Evolutionary conservation across 202 grass and related monocot species (phyloP).

Genomic region (Bolboschoenoplectus hybrid): DNA sequence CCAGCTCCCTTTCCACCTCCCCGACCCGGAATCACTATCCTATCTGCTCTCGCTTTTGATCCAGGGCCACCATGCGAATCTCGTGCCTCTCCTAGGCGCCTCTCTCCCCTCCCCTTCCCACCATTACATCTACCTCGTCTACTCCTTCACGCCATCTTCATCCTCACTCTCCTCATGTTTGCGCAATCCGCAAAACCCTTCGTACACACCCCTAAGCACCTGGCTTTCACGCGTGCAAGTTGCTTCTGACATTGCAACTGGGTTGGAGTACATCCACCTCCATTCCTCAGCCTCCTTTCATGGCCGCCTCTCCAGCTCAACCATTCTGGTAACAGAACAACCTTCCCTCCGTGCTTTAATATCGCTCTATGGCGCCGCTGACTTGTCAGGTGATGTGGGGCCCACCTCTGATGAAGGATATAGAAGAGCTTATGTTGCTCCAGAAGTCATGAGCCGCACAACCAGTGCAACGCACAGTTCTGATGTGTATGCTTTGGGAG

Average conservation of each 20-base stretch:
- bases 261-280: slow-evolving; percentile 77
- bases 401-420: slow-evolving; percentile 29
- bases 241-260: slow-evolving; percentile 61
- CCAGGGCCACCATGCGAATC: slow-evolving; percentile 59
- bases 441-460: slow-evolving; percentile 35
- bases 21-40: not conserved
- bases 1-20: slow-evolving; percentile 45
- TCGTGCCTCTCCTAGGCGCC: slow-evolving; percentile 63
- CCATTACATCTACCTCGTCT: slow-evolving; percentile 71
- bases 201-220: slow-evolving; percentile 57
- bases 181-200: slow-evolving; percentile 51
- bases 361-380: slow-evolving; percentile 59
- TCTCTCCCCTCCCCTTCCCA: slow-evolving; percentile 58
- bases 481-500: slow-evolving; percentile 66
- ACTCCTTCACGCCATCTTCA: slow-evolving; percentile 48
- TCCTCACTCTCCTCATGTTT: slow-evolving; percentile 56
- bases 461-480: slow-evolving; percentile 37
- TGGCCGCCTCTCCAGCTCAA: slow-evolving; percentile 51
- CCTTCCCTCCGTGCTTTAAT: slow-evolving; percentile 57
- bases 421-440: slow-evolving; percentile 48
- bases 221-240: slow-evolving; percentile 65
- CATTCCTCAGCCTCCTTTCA: slow-evolving; percentile 51
- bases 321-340: slow-evolving; percentile 53
- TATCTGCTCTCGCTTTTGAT: slow-evolving; percentile 49
- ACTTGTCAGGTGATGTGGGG: slow-evolving; percentile 40